A percentile compares a stretch with the other conserved stretches of the same genome.
phyloP scores from a whole-genome alignment of 2,329 filamentous ascomycete species.

The Pseudogymnoascus sp. region DNA sequence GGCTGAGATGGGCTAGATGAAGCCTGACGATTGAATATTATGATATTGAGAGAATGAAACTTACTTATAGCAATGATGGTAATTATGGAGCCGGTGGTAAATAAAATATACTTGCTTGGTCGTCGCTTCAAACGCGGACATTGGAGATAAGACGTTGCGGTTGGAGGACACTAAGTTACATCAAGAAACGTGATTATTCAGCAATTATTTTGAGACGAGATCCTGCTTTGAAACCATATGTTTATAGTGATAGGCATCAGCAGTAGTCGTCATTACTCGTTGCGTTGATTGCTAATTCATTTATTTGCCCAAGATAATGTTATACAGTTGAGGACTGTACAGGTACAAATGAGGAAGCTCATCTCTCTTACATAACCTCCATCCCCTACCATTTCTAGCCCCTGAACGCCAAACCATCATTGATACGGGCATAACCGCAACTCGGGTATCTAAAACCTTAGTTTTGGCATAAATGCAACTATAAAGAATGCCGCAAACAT shows the following conservation, averaged over 20 bases:
- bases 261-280: background rate
- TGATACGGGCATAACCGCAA: background rate
- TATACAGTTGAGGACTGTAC: background rate
- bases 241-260: background rate
- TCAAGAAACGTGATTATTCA: conserved; percentile 3
- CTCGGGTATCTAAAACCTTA: conserved; percentile 57
- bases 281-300: background rate
- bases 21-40: background rate
- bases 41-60: background rate
- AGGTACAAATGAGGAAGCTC: background rate
- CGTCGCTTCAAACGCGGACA: background rate
- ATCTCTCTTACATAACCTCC: conserved; percentile 8
- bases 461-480: conserved; percentile 80
- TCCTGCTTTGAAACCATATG: background rate
- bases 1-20: background rate
- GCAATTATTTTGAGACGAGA: background rate
- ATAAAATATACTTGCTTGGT: background rate
- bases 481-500: conserved; percentile 71
- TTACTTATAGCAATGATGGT: background rate
- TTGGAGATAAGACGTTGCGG: conserved; percentile 1
- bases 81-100: background rate
- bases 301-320: background rate
- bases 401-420: conserved; percentile 2
- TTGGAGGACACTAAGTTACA: background rate
- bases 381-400: conserved; percentile 6